Conservation (phyloP, 23 red algal genomes). For the Gracilaria domingensis region DNA sequence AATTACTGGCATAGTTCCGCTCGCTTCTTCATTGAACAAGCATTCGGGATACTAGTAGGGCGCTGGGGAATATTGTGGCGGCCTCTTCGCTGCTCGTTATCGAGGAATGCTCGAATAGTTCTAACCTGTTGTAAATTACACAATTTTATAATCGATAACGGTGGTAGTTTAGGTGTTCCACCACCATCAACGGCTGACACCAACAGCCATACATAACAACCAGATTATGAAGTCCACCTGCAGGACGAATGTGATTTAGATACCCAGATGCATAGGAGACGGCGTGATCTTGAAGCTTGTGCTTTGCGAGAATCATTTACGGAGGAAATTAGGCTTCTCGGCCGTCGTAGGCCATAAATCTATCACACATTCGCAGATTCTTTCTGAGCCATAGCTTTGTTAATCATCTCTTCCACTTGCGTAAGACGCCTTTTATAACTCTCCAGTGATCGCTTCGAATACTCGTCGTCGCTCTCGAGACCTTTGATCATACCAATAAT, state of each 20-base stretch:
- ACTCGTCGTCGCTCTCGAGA: conserved; percentile 23
- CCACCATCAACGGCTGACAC: background rate
- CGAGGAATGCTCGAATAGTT: conserved; percentile 1
- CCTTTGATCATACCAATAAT: conserved; percentile 30
- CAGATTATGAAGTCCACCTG: conserved; percentile 14
- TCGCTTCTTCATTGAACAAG: conserved; percentile 37
- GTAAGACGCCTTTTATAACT: conserved; percentile 15
- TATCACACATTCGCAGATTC: background rate
- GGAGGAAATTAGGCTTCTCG: background rate
- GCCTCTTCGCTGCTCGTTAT: conserved; percentile 5
- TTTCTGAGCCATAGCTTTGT: conserved; percentile 9
- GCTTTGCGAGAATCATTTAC: background rate
- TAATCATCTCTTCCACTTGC: conserved; percentile 14
- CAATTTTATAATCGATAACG: conserved; percentile 45
- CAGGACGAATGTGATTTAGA: conserved; percentile 38
- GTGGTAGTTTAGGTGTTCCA: conserved; percentile 6
- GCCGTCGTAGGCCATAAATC: background rate
- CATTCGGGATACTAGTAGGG: conserved; percentile 2
- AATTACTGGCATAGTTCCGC: conserved; percentile 31
- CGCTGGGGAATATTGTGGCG: conserved; percentile 2
- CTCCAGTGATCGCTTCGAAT: conserved; percentile 21
- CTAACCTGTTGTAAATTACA: conserved; percentile 6
- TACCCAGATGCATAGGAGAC: background rate
- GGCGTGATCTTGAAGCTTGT: conserved; percentile 15
- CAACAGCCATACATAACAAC: background rate